A percentile compares a stretch with the other conserved stretches of the same genome.
Evolutionary conservation across 2,329 filamentous ascomycete genomes (phyloP).

Genomic region (Fusarium oxysporum): DNA sequence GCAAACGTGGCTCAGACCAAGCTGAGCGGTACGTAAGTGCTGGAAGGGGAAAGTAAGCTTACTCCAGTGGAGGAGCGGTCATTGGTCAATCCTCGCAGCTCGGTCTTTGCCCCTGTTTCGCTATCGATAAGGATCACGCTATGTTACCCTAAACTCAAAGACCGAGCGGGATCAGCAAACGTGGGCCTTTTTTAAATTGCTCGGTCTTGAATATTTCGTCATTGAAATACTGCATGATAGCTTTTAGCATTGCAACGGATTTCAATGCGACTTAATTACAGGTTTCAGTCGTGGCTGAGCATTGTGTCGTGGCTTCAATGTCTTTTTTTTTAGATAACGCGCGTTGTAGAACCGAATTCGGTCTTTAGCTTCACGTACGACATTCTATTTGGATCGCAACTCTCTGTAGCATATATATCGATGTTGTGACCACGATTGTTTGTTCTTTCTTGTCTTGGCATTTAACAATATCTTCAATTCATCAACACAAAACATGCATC

Average conservation of each 20-base stretch:
- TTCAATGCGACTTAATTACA: accelerated
- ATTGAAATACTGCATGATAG: accelerated
- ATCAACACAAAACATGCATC: background rate
- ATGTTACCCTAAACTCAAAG: background rate
- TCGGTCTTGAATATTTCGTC: background rate
- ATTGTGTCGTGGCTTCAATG: accelerated
- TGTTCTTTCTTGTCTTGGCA: background rate
- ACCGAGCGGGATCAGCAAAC: background rate
- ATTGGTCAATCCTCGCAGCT: accelerated
- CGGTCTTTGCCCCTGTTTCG: background rate
- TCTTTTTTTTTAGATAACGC: accelerated
- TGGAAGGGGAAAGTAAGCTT: background rate
- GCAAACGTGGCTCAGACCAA: background rate
- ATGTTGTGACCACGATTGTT: accelerated
- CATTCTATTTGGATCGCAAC: too few relatives aligned
- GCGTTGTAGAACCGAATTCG: accelerated
- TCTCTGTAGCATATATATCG: background rate
- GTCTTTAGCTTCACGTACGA: accelerated
- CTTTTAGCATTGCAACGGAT: accelerated
- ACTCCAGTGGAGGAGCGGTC: accelerated
- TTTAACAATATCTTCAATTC: accelerated
- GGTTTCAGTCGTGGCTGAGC: background rate
- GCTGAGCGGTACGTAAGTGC: background rate
- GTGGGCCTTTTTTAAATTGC: accelerated
- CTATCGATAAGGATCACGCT: background rate